These are phyloP conservation scores for Zychaea mexicana DNA, from an alignment of 371 early-diverging fungal genomes.

Conservation along the genomic window DNA sequence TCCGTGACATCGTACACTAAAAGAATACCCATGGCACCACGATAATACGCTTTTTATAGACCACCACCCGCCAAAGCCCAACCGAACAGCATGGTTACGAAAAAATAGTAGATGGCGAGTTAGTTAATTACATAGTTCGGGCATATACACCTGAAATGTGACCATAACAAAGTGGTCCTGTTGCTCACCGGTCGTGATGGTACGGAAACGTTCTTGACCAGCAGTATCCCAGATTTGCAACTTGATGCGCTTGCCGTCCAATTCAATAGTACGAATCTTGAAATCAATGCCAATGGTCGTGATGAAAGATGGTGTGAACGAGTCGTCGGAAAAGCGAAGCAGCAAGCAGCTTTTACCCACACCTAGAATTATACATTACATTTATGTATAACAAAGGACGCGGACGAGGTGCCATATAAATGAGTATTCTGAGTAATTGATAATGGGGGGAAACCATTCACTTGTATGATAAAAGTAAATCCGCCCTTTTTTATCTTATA, in stretches of 20 bases:
- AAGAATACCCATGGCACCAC: constrained; percentile 99
- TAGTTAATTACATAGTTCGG: background rate
- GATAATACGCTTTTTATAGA: constrained; percentile 98
- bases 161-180: background rate
- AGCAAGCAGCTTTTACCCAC: constrained; percentile 99
- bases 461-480: no score
- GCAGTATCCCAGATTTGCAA: constrained; percentile 99
- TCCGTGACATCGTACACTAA: constrained; percentile 99
- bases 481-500: background rate
- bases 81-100: no score
- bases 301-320: constrained; percentile 98
- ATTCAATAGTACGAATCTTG: constrained; percentile 99
- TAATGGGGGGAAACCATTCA: no score
- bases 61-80: no score
- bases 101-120: background rate
- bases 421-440: no score
- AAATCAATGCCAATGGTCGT: constrained; percentile 99
- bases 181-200: constrained; percentile 90
- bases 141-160: background rate
- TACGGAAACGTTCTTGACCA: constrained; percentile 99
- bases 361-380: no score
- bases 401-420: no score
- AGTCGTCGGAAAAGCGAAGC: constrained; percentile 97
- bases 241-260: constrained; percentile 98
- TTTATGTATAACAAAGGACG: no score